phyloP scores from a whole-genome alignment of 345 rosid species.

The Salix suchowensis region DNA sequence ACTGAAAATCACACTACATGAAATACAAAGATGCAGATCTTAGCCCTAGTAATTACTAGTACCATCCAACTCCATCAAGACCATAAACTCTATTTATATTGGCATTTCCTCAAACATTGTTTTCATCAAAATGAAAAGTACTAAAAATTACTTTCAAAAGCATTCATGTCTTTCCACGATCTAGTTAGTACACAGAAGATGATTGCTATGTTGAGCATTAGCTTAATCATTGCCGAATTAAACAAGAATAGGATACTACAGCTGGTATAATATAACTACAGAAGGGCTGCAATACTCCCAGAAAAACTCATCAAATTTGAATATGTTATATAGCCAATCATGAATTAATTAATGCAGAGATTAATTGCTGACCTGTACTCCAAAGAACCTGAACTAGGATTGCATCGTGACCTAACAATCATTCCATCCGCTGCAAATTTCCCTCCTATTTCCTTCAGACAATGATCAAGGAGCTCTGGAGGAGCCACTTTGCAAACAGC shows the following conservation, averaged over 20 bases:
- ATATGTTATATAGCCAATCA: too few relatives aligned
- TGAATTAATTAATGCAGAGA: neutral
- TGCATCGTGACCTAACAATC: conserved; percentile 38
- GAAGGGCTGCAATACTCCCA: neutral
- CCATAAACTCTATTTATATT: neutral
- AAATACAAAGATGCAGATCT: neutral
- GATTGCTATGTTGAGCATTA: neutral
- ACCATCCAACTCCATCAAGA: neutral
- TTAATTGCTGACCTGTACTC: conserved; percentile 52
- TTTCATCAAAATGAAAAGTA: neutral
- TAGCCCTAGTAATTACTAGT: neutral
- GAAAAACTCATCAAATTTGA: neutral
- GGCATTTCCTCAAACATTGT: neutral
- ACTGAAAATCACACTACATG: neutral
- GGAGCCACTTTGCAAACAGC: conserved; percentile 51
- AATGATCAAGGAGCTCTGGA: conserved; percentile 51
- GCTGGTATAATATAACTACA: neutral
- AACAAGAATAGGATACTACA: neutral
- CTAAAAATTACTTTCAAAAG: neutral
- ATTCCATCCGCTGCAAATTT: conserved; percentile 40
- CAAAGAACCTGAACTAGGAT: conserved; percentile 43
- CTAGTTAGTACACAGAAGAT: neutral
- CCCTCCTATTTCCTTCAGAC: conserved; percentile 51
- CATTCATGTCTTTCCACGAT: neutral
- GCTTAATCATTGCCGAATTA: neutral